Evolutionary conservation across 306 rosid genomes (phyloP), one percentile per base, ranked within the genome.

Genomic region (Ammopiptanthus mongolicus): DNA sequence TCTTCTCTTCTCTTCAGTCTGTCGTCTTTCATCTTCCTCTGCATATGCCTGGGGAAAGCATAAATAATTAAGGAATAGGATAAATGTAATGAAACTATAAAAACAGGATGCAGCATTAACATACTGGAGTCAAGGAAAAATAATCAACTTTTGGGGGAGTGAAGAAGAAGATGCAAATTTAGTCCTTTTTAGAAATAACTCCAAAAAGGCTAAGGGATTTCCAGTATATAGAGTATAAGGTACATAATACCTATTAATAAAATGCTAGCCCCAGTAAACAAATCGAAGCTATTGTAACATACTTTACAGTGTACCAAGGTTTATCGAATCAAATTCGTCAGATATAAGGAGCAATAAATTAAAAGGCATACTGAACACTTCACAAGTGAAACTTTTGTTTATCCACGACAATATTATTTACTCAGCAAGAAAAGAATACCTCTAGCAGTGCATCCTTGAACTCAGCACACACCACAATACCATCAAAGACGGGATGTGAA

Each of bases 401-500:
- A 52, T 36, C 58, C 11, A 31, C 73, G 36, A 10, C 33, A 11
- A 23, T 51, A 61, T 28, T 48, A 48, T 11, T 56, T 52, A 14
- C 9, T 75, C 71, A 21, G 74, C 15, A 37, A 33, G 69, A 29
- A 65, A 19, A 63, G 29, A 33, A 59, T 87, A 94, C 98, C 97
- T 94, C 95, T 28, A 88, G 42, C 64, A 94, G 87, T 51, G 73
- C 86, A 77, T 86, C 93, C 86, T 86, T 87, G 86, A 91, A 94
- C 86, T 94, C 97, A 5, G 96, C 71, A 73, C 98, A 94, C 56
- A 94, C 95, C 80, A 91, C 98, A 77, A 94, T 90, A 71, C 98
- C 98, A 71, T 94, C 91, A 77, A 79, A 90, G 74, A 90, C 89
- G 8, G 98, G 98, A 80, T 87, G 75, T 46, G 98, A 81, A 65